Conservation (phyloP, 352 stramenopile genomes). For the Pythium guiyangense region DNA sequence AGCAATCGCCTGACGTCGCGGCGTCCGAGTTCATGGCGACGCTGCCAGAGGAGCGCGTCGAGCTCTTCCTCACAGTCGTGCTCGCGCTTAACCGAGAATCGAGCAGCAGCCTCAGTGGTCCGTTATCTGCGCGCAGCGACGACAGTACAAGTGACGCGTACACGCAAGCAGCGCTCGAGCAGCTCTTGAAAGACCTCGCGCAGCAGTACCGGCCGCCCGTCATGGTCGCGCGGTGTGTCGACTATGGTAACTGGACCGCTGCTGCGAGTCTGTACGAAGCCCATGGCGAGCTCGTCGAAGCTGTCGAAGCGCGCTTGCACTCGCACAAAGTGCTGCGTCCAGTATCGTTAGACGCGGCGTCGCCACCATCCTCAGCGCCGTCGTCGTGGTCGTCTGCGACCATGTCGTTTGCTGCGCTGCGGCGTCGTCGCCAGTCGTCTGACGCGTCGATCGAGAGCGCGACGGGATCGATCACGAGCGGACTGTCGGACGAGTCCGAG, state of each 20-base stretch:
- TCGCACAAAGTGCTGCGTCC: constrained; percentile 40
- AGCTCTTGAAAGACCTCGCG: constrained; percentile 47
- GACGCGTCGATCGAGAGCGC: constrained; percentile 27
- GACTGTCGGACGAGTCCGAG: constrained; percentile 30
- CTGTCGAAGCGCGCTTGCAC: constrained; percentile 78
- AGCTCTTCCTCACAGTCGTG: constrained; percentile 73
- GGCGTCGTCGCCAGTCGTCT: constrained; percentile 18
- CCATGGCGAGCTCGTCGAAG: constrained; percentile 75
- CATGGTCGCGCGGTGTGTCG: constrained; percentile 70
- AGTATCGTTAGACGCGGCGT: not conserved
- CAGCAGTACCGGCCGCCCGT: constrained; percentile 68
- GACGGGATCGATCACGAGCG: constrained; percentile 8
- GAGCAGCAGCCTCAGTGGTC: not conserved
- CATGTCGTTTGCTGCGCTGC: constrained; percentile 2
- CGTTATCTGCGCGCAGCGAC: not conserved
- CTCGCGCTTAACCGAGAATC: constrained; percentile 44
- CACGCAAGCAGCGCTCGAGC: constrained; percentile 51
- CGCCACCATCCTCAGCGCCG: constrained; percentile 1
- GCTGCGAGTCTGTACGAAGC: constrained; percentile 76
- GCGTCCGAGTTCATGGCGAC: constrained; percentile 40
- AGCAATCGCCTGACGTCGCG: constrained; percentile 20
- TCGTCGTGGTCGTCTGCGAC: constrained; percentile 1
- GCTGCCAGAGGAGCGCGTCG: constrained; percentile 49
- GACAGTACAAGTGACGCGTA: constrained; percentile 17
- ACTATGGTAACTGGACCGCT: constrained; percentile 80